Conservation (phyloP, 768 basidiomycete species). For the Cantharellus cinnabarinus region DNA sequence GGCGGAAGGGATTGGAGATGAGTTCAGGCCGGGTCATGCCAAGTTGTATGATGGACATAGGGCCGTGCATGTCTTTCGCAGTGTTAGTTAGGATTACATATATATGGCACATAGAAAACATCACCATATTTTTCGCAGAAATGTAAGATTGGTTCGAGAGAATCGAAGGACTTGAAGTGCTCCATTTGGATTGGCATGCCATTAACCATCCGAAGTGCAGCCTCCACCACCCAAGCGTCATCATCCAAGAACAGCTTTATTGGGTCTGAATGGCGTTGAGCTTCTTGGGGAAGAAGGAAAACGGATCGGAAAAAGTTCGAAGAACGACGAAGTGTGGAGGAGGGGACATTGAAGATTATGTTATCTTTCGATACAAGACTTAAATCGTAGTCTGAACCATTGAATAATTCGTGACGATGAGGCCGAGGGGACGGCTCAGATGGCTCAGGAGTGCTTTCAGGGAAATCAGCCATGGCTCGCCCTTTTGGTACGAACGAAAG, state of each 20-base stretch:
- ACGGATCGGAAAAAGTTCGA: not conserved
- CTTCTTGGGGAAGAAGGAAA: not conserved
- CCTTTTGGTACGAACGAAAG: too few species aligned
- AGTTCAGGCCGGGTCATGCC: not conserved
- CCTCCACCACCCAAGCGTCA: not conserved
- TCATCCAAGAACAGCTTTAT: not conserved
- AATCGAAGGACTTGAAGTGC: not conserved
- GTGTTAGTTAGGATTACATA: too few species aligned
- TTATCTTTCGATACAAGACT: not conserved
- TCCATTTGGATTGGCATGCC: not conserved
- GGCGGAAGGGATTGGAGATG: not conserved
- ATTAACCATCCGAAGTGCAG: not conserved
- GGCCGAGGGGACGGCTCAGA: not conserved
- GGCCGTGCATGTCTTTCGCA: not conserved
- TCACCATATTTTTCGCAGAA: not conserved
- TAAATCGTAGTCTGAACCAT: not conserved
- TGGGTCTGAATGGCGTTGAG: not conserved
- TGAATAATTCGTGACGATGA: not conserved
- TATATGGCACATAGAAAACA: too few species aligned
- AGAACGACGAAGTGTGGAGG: not conserved
- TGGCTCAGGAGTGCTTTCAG: not conserved
- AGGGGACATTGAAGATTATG: not conserved
- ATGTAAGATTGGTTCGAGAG: not conserved
- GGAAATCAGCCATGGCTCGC: too few species aligned
- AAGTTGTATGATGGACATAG: not conserved